Evolutionary conservation across 129 eudicot genomes (phyloP).

Genomic region (Deinandra increscens): DNA sequence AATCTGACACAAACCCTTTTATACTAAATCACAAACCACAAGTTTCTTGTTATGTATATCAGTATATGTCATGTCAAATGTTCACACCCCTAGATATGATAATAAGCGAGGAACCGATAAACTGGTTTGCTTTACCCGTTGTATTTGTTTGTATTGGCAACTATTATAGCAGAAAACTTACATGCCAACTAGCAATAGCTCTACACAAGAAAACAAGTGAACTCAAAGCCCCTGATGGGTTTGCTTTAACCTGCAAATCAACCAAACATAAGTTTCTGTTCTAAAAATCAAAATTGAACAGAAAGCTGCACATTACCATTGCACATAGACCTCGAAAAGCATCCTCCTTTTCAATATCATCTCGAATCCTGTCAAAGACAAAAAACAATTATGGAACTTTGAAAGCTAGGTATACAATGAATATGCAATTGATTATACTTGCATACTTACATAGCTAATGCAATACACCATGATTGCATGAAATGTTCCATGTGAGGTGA

Average conservation of each 20-base stretch:
- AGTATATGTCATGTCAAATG: not conserved
- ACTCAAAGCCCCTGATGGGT: conserved; percentile 84
- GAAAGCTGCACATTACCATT: conserved; percentile 48
- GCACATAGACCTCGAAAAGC: conserved; percentile 97
- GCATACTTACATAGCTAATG: conserved; percentile 73
- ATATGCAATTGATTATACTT: too few relatives aligned
- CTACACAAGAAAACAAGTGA: conserved; percentile 83
- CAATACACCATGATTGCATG: conserved; percentile 93
- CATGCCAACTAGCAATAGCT: conserved; percentile 99
- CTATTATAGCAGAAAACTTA: conserved; percentile 26
- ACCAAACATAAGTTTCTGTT: conserved; percentile 14
- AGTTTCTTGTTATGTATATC: too few relatives aligned
- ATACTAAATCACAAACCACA: not conserved
- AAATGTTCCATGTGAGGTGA: conserved; percentile 99
- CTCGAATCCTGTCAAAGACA: conserved; percentile 74
- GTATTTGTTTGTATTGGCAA: conserved; percentile 1
- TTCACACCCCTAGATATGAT: not conserved
- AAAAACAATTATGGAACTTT: not conserved
- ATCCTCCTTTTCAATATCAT: conserved; percentile 94
- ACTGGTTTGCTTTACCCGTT: not conserved
- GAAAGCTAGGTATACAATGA: not conserved
- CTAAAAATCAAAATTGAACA: conserved; percentile 3
- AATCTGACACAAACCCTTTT: not conserved
- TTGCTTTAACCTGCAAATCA: conserved; percentile 74
- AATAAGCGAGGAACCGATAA: not conserved